Conservation (phyloP, 2,329 filamentous ascomycete genomes). For the Erysiphe pulchra region DNA sequence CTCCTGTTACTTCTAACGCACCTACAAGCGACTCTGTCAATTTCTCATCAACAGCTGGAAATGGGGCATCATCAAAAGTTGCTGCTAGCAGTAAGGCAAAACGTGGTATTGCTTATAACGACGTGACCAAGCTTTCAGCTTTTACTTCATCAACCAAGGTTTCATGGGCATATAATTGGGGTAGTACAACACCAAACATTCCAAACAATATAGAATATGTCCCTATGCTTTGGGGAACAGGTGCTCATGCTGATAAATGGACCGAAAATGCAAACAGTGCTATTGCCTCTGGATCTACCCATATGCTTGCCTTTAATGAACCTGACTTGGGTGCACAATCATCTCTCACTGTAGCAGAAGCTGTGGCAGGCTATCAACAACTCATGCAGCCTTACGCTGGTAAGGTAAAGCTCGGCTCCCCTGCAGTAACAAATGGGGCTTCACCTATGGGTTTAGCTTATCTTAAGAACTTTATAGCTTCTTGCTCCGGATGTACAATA, state of each 20-base stretch:
- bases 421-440: constrained; percentile 21
- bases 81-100: constrained; percentile 11
- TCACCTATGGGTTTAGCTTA: constrained; percentile 18
- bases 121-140: constrained; percentile 22
- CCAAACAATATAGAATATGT: constrained; percentile 28
- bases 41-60: background rate
- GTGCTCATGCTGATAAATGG: constrained; percentile 24
- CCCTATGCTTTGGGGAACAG: constrained; percentile 38
- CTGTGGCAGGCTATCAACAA: constrained; percentile 16
- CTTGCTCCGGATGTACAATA: constrained; percentile 18
- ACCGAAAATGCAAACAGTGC: constrained; percentile 21
- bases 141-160: constrained; percentile 21
- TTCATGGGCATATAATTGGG: constrained; percentile 48
- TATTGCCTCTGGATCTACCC: constrained; percentile 25
- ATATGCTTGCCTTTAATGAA: constrained; percentile 47
- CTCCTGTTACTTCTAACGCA: background rate
- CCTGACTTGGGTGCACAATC: constrained; percentile 34
- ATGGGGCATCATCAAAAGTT: constrained; percentile 1
- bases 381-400: constrained; percentile 20
- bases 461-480: constrained; percentile 18
- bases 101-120: constrained; percentile 46
- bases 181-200: constrained; percentile 15
- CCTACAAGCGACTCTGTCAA: background rate
- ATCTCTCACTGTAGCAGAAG: constrained; percentile 17
- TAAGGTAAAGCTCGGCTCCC: constrained; percentile 20